Evolutionary conservation across 192 early-diverging fungal species (phyloP).

Genomic region (Funneliformis mosseae): DNA sequence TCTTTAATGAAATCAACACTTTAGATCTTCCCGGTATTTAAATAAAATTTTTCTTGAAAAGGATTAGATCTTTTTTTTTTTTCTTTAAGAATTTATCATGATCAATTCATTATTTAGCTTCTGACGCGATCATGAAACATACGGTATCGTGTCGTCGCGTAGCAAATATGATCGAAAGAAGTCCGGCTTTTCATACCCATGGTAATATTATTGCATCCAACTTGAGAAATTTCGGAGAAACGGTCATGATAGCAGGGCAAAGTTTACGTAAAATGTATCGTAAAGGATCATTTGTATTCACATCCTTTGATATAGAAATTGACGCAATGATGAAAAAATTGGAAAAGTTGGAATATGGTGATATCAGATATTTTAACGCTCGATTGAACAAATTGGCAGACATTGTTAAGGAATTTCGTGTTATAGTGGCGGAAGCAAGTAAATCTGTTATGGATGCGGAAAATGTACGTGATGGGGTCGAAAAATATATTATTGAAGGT

Average conservation of each 20-base stretch:
- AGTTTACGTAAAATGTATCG: slow-evolving; percentile 12
- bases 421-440: neutral
- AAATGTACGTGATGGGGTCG: slow-evolving; percentile 1
- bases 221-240: slow-evolving; percentile 7
- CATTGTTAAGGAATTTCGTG: slow-evolving; percentile 20
- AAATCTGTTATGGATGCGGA: slow-evolving; percentile 1
- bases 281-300: slow-evolving; percentile 20
- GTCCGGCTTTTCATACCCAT: neutral
- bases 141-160: neutral
- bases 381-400: slow-evolving; percentile 3
- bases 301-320: slow-evolving; percentile 22
- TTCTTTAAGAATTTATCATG: no score
- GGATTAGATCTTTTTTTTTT: no score
- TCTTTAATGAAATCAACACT: no score
- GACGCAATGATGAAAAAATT: slow-evolving; percentile 12
- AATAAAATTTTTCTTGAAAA: no score
- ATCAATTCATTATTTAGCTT: neutral
- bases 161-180: slow-evolving; percentile 18
- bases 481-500: slow-evolving; percentile 14
- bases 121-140: slow-evolving; percentile 13
- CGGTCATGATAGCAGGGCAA: slow-evolving; percentile 5
- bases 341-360: neutral
- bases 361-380: neutral
- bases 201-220: neutral
- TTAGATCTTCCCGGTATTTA: no score